Base-by-base conservation (phyloP, 192 early-diverging fungal species). In the Linnemannia zychae region DNA sequence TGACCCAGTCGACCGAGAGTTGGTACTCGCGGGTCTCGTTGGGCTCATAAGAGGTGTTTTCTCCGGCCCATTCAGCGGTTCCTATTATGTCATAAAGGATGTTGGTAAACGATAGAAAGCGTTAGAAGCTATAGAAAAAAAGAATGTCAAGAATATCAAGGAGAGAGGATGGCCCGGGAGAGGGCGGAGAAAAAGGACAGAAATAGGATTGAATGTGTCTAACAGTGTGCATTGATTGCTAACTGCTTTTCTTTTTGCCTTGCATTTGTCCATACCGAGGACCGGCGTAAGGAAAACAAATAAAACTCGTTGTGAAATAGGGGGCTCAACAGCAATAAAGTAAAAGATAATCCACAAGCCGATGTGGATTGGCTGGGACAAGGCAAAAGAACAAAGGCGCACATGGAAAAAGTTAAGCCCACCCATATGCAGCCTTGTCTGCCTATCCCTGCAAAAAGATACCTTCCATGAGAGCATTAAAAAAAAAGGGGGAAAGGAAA, bases 41-140 rank as follows among this genome's bases (percentile, higher is more conserved):
- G 22, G 80, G 80, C 12, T 47, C 80, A 18, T 82, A 82, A 1
- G 74, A 76, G 28, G 80, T 82, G 75, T 82, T 72, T 31, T 63
- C 24, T n/a, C 80, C 80, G 40, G 80, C 80, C 80, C 80, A 82
- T 9, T 82, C 80, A 20, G 80, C 75, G 28, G 80, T 82, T 22
- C 80, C 80, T 82, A 52, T 18, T 20, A n/a, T n/a, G n/a, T n/a
- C n/a, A n/a, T n/a, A n/a, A n/a, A n/a, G n/a, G n/a, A n/a, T 47
- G 44, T 38, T 40, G 18, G 18, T 9, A 7, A 22, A 6, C 9
- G 38, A 31, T 33, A 49, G 7, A 24, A 28, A 48, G 65, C 31
- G 17, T 44, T 68, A 36, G 37, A 11, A 12, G 9, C 65, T 36
- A 6, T 18, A 22, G 37, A 18, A 4, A 17, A 24, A 47, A 71